Percentiles rank a stretch among this genome's conserved stretches.
phyloP scores from a whole-genome alignment of 352 stramenopile genomes.

The Peronospora belbahrii region DNA sequence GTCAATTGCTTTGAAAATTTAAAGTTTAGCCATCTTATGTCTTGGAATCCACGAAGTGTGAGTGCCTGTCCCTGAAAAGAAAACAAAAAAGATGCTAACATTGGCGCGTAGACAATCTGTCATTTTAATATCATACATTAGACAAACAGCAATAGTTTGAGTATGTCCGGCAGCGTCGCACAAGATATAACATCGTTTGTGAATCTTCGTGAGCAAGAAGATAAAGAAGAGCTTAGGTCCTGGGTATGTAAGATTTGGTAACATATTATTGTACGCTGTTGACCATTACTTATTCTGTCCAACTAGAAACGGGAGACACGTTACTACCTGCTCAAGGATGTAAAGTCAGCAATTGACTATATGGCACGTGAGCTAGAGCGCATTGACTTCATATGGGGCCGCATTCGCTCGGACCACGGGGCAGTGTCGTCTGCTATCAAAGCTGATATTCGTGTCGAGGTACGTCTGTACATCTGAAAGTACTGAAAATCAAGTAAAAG shows the following conservation, averaged over 20 bases:
- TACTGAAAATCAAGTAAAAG: conserved; percentile 9
- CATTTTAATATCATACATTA: neutral
- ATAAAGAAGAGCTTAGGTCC: conserved; percentile 32
- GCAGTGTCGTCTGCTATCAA: conserved; percentile 42
- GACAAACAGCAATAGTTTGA: neutral
- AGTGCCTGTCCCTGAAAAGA: no score
- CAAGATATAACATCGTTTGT: conserved; percentile 1
- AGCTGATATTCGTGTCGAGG: conserved; percentile 64
- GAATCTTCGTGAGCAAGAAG: conserved; percentile 13
- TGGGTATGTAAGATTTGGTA: conserved; percentile 29
- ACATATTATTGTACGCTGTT: conserved; percentile 4
- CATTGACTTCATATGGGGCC: conserved; percentile 77
- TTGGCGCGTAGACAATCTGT: neutral
- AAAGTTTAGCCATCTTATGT: no score
- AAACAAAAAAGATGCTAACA: neutral
- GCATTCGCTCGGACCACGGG: conserved; percentile 58
- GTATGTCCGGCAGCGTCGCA: conserved; percentile 22
- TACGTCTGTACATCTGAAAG: conserved; percentile 5
- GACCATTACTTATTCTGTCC: neutral
- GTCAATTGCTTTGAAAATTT: no score
- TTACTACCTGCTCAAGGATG: conserved; percentile 52
- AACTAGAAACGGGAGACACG: conserved; percentile 52
- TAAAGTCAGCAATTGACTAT: conserved; percentile 38
- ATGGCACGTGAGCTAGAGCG: conserved; percentile 63
- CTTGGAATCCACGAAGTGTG: no score